Base-by-base conservation (phyloP, 371 early-diverging fungal genomes). In the Chytridium lagenaria region DNA sequence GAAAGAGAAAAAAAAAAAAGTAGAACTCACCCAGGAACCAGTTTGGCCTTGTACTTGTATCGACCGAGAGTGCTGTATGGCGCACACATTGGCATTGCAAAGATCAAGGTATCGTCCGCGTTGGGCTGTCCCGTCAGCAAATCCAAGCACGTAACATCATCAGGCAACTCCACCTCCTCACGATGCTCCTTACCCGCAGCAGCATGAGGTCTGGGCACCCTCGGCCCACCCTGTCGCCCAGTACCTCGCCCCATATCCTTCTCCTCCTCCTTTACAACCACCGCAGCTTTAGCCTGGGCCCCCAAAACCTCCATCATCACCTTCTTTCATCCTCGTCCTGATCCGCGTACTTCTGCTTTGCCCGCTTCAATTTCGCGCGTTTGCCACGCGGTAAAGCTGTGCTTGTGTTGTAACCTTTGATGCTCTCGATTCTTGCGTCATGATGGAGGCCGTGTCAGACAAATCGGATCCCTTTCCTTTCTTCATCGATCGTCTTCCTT, bases 71-170 rank as follows among this genome's bases (percentile, higher is more conserved):
- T 87, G 2, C 82, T 77, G 81, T 96, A 99, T 0, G 99, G 99
- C 1, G 98, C 99, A 77, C 96, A 94, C 1, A 99, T 93, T 0
- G 99, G 95, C 26, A 99, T 85, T n/a, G 95, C 95, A 82, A 90
- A 93, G 65, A 90, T 87, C 22, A 97, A 73, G 40, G 88, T 89
- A 81, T 98, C 98, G n/a, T 90, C 89, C 0, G 89, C 84, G 51
- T 88, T 72, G 2, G 95, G 97, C 39, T 86, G 83, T 1, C 92
- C 89, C 1, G 93, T 95, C 55, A 98, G 80, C 3, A 86, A 86
- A 81, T 97, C 96, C 61, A 96, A 81, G 50, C 64, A 39, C 65
- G 50, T 64, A 55, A 69, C 38, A 31, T 65, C 75, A 61, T 33
- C 69, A 23, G 26, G 23, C 22, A 51, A 31, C 61, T 67, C 63